Percentiles rank a stretch among this genome's conserved stretches.
These are phyloP conservation scores for Fraxinus ornus DNA, from an alignment of 305 asterid genomes.

Conservation along the genomic window DNA sequence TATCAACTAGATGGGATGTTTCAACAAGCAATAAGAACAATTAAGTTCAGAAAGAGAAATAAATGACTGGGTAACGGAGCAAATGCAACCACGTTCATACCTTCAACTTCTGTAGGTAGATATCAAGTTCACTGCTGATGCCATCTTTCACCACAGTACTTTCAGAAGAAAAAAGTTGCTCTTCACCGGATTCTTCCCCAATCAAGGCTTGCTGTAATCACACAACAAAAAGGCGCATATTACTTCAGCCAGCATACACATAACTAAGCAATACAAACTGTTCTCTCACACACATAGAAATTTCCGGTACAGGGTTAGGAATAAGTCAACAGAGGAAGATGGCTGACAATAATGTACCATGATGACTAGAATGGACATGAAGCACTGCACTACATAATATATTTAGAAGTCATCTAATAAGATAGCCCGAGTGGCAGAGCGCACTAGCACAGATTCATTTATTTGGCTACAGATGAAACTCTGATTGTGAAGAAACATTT, in stretches of 20 bases:
- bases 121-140: conserved; percentile 58
- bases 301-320: neutral
- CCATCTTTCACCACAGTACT: conserved; percentile 49
- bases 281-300: conserved; percentile 8
- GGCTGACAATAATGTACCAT: conserved; percentile 5
- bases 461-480: conserved; percentile 5
- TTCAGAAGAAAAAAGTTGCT: conserved; percentile 75
- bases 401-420: conserved; percentile 21
- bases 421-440: conserved; percentile 8
- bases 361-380: conserved; percentile 11
- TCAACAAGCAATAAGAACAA: conserved; percentile 6
- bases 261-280: conserved; percentile 14
- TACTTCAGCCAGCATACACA: conserved; percentile 25
- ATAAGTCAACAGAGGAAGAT: neutral
- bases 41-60: conserved; percentile 10
- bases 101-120: conserved; percentile 70
- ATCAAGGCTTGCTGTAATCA: conserved; percentile 87
- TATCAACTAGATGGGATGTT: conserved; percentile 14
- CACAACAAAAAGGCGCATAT: conserved; percentile 31
- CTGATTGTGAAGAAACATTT: conserved; percentile 1
- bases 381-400: conserved; percentile 3
- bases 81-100: conserved; percentile 36
- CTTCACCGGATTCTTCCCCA: conserved; percentile 93
- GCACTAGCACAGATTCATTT: neutral
- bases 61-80: conserved; percentile 8